Evolutionary conservation across 202 grass and related monocot species (phyloP), one percentile per base, ranked within the genome.

Genomic region (Zoysia matrella): DNA sequence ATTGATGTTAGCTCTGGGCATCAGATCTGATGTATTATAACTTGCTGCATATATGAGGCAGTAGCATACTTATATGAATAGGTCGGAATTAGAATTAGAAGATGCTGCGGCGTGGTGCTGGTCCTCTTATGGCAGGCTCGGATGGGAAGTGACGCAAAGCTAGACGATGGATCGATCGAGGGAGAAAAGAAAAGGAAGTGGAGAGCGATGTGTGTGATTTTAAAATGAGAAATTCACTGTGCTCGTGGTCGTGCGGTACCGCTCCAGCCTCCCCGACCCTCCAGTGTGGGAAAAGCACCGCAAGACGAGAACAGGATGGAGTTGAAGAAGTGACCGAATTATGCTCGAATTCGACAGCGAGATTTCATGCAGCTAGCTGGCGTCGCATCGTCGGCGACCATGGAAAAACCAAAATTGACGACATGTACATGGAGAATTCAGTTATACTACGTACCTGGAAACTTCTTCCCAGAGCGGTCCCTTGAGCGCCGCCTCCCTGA

Each of bases 381-480:
- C 57, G 47, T 51, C 36, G 8, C 22, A 30, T 30, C 22, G 8
- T 30, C 22, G 22, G 22, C 22, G 22, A 30, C 22, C 22, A 3
- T 0, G 12, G 13, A 4, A 30, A 2, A 7, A 30, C 6, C 8
- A 60, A 30, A 46, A 46, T 46, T 46, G 45, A 46, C 2, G 45
- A 46, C 45, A 46, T 3, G 45, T 3, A 3, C 22, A 30, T 30
- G 22, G 22, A 30, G 22, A 30, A 30, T 30, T 30, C 22, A 30
- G 22, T 30, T 30, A 30, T 46, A 5, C 45, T 46, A 43, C 8
- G 6, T 91, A 94, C 94, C 94, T 97, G 72, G 94, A 88, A 50
- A 92, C 88, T 75, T 97, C 72, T 8, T 97, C 92, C 94, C 94
- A 97, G 69, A 97, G 92, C 8, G 94, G 94, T 7, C 90, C 92